phyloP scores from a whole-genome alignment of 306 rosid species.

The Phaseolus lunatus region DNA sequence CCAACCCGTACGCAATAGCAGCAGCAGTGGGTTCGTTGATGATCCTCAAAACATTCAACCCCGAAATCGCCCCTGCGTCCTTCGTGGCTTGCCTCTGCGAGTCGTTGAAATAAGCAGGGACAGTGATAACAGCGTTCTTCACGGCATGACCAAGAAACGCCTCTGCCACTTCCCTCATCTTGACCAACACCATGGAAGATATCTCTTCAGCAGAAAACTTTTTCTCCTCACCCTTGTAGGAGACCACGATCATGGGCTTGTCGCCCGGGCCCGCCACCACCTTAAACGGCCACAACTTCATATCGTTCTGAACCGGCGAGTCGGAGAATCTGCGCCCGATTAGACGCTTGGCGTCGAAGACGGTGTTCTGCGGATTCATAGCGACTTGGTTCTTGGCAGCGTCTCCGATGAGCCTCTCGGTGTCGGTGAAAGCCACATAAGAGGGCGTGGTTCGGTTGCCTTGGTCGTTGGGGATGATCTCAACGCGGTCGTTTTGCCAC shows the following conservation, averaged over 20 bases:
- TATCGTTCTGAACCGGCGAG: constrained; percentile 67
- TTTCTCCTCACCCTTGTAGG: constrained; percentile 76
- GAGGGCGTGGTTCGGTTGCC: constrained; percentile 93
- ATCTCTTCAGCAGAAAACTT: constrained; percentile 73
- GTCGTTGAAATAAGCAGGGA: constrained; percentile 88
- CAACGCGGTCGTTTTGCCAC: constrained; percentile 86
- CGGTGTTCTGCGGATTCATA: constrained; percentile 84
- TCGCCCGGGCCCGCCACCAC: constrained; percentile 68
- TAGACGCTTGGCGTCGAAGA: constrained; percentile 82
- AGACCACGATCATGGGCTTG: constrained; percentile 77
- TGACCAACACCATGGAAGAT: constrained; percentile 74
- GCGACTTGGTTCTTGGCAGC: constrained; percentile 93
- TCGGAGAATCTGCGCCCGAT: constrained; percentile 79
- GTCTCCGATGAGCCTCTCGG: constrained; percentile 82
- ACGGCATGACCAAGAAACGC: constrained; percentile 69
- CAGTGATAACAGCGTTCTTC: constrained; percentile 78
- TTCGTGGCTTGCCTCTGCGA: constrained; percentile 89
- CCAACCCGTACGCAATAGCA: constrained; percentile 83
- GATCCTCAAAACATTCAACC: constrained; percentile 73
- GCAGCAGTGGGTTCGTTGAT: constrained; percentile 90
- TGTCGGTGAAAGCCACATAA: constrained; percentile 89
- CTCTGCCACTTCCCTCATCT: constrained; percentile 73
- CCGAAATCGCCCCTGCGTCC: constrained; percentile 74
- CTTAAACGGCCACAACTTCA: constrained; percentile 89
- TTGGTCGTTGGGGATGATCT: constrained; percentile 87